These are phyloP conservation scores for Saprolegnia parasitica DNA, from an alignment of 352 stramenopile genomes.

Conservation along the genomic window DNA sequence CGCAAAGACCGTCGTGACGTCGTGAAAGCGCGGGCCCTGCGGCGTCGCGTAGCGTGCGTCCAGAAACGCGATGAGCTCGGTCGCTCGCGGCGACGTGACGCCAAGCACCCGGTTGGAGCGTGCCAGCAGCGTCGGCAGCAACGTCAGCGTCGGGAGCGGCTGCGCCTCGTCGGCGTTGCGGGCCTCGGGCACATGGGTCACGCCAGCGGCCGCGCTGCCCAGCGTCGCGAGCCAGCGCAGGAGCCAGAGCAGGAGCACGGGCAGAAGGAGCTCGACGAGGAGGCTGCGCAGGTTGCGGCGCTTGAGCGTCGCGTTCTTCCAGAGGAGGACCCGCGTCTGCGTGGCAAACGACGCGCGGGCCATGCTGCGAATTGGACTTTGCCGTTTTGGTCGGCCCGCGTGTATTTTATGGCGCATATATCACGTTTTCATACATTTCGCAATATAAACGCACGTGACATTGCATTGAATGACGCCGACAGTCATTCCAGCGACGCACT, in stretches of 20 bases:
- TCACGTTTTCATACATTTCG: too few relatives aligned
- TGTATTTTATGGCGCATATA: too few relatives aligned
- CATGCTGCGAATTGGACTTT: background rate
- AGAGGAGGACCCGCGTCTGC: constrained; percentile 6
- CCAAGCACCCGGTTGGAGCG: constrained; percentile 1
- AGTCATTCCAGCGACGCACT: too few relatives aligned
- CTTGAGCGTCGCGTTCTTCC: constrained; percentile 19
- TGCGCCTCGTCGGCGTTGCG: background rate
- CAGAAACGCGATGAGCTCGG: constrained; percentile 2
- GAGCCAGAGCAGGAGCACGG: background rate
- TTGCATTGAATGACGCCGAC: too few relatives aligned
- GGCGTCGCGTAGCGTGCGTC: background rate
- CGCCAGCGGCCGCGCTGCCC: background rate
- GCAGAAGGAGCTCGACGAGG: background rate
- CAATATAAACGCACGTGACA: too few relatives aligned
- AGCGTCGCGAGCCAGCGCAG: background rate
- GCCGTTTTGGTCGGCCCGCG: too few relatives aligned
- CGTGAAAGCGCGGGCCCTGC: background rate
- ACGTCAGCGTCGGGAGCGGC: background rate
- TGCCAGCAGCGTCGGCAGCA: background rate
- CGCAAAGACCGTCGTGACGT: constrained; percentile 6
- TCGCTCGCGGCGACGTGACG: background rate
- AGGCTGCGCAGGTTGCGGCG: background rate
- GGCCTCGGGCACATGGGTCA: background rate
- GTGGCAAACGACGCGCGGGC: background rate